These are phyloP conservation scores for Verticillium dahliae DNA, from an alignment of 2,329 filamentous ascomycete species.

Conservation along the genomic window DNA sequence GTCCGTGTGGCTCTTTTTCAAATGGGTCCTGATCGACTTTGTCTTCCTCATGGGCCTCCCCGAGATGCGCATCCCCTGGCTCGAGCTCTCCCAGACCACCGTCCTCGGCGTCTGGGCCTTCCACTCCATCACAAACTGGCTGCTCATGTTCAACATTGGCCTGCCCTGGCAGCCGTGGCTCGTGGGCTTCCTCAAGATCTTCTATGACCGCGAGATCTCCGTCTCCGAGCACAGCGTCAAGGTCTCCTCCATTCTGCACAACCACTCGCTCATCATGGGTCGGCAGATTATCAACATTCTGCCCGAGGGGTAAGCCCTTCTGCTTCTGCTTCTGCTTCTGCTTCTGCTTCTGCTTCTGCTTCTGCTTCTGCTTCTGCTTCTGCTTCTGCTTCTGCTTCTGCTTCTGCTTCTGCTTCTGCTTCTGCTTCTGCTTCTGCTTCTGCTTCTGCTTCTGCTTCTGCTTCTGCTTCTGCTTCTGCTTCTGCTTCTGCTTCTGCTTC, in stretches of 20 bases:
- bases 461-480: no score
- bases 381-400: no score
- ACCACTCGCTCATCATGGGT: conserved; percentile 87
- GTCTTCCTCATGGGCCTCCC: conserved; percentile 83
- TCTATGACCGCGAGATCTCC: conserved; percentile 89
- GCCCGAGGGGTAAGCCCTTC: conserved; percentile 66
- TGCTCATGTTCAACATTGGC: conserved; percentile 89
- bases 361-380: no score
- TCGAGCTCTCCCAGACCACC: conserved; percentile 77
- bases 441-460: no score
- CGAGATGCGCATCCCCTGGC: conserved; percentile 86
- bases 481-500: no score
- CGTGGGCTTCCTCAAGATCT: conserved; percentile 65
- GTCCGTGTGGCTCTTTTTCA: conserved; percentile 86
- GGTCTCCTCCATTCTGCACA: conserved; percentile 79
- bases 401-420: no score
- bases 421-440: no score
- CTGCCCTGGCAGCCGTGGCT: conserved; percentile 71
- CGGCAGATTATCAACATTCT: conserved; percentile 97
- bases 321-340: background rate
- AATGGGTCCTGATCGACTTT: conserved; percentile 87
- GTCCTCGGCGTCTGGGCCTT: conserved; percentile 64
- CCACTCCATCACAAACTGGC: conserved; percentile 69
- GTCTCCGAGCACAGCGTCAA: conserved; percentile 93
- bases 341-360: no score